phyloP scores from a whole-genome alignment of 139 green algal genomes.

The Spirogloea muscicola region DNA sequence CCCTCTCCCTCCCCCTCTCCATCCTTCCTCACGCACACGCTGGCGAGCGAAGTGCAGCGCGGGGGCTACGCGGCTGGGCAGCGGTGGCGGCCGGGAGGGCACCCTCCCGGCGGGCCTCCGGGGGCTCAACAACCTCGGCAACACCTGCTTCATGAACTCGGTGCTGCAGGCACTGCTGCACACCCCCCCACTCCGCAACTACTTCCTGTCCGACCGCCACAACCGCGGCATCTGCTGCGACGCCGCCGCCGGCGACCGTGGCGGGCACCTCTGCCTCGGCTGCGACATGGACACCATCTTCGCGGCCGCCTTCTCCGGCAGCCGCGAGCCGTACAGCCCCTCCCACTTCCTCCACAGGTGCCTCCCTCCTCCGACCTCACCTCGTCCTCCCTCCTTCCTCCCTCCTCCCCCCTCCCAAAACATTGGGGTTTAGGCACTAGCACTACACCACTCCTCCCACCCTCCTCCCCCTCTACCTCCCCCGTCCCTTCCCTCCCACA shows the following conservation, averaged over 20 bases:
- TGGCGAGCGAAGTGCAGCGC: too few species aligned
- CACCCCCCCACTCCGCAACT: slow-evolving; percentile 65
- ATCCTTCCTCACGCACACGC: too few species aligned
- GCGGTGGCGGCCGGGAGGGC: too few species aligned
- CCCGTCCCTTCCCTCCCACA: not conserved
- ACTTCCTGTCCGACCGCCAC: slow-evolving; percentile 73
- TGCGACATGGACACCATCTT: slow-evolving; percentile 68
- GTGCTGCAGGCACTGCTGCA: slow-evolving; percentile 83
- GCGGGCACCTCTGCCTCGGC: slow-evolving; percentile 61
- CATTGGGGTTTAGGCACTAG: too few species aligned
- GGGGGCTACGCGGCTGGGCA: too few species aligned
- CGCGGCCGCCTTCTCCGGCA: slow-evolving; percentile 35
- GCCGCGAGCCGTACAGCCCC: slow-evolving; percentile 26
- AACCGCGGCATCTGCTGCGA: too few species aligned
- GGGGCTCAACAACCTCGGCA: slow-evolving; percentile 89
- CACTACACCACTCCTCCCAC: not conserved
- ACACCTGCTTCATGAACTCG: slow-evolving; percentile 97
- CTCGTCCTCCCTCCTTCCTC: not conserved
- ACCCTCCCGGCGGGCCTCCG: slow-evolving; percentile 68
- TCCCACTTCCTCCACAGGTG: slow-evolving; percentile 50
- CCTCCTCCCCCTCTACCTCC: not conserved
- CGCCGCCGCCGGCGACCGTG: too few species aligned
- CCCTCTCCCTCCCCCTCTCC: too few species aligned
- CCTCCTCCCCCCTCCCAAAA: not conserved
- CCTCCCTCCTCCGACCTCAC: not conserved